phyloP scores from a whole-genome alignment of 75 land plant species.

The Cunninghamia lanceolata region DNA sequence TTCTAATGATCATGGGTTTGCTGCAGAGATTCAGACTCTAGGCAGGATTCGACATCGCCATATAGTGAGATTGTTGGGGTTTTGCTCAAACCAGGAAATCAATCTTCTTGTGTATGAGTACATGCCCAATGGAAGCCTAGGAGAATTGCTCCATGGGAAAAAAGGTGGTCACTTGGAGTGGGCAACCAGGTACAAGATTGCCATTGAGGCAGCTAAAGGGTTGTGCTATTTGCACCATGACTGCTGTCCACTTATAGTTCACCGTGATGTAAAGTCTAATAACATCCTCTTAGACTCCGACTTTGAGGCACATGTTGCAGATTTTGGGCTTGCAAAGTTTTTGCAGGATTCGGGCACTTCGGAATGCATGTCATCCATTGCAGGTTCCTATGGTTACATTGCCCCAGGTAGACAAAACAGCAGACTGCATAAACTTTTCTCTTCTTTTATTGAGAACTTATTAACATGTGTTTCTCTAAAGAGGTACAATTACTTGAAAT shows the following conservation, averaged over 20 bases:
- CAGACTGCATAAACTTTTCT: not conserved
- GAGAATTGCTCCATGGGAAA: conserved; percentile 41
- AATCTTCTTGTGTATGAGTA: conserved; percentile 37
- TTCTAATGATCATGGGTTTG: conserved; percentile 33
- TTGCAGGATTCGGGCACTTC: conserved; percentile 30
- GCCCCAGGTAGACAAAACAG: conserved; percentile 19
- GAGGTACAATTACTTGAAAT: not conserved
- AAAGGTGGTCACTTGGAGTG: conserved; percentile 38
- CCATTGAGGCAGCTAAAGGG: conserved; percentile 31
- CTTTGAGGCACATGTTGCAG: conserved; percentile 34
- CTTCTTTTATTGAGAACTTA: not conserved
- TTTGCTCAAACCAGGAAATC: conserved; percentile 49
- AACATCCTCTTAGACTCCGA: conserved; percentile 30
- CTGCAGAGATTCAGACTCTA: conserved; percentile 48
- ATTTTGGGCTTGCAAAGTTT: conserved; percentile 35
- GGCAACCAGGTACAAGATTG: conserved; percentile 38
- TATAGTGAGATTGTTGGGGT: conserved; percentile 52
- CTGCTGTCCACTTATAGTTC: conserved; percentile 29
- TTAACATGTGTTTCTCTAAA: not conserved
- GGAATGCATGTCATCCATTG: conserved; percentile 31
- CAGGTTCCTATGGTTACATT: conserved; percentile 33
- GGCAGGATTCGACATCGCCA: conserved; percentile 54
- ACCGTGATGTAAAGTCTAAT: conserved; percentile 36
- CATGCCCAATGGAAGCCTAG: conserved; percentile 39
- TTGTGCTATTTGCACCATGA: conserved; percentile 33